Percentiles rank a stretch among this genome's conserved stretches.
phyloP scores from a whole-genome alignment of 1,139 yeast species.

The Geotrichum australiense region DNA sequence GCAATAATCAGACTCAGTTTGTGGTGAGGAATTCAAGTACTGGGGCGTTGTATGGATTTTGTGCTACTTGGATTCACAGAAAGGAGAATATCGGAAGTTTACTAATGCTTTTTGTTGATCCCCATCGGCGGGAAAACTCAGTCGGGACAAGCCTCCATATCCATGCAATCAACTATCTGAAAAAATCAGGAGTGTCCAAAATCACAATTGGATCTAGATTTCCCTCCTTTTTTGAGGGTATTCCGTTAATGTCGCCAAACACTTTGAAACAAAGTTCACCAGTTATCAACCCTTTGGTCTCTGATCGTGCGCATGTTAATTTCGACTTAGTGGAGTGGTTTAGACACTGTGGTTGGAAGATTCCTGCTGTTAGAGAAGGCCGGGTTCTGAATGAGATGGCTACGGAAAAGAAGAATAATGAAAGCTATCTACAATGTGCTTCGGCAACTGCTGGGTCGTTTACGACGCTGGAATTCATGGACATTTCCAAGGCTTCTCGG shows the following conservation, averaged over 20 bases:
- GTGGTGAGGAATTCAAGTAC: slow-evolving; percentile 55
- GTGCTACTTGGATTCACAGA: slow-evolving; percentile 49
- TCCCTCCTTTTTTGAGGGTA: slow-evolving; percentile 46
- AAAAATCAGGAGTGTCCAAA: slow-evolving; percentile 40
- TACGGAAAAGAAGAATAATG: too few species aligned
- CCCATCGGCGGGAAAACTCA: slow-evolving; percentile 49
- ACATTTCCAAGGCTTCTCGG: neutral
- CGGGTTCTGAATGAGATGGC: neutral
- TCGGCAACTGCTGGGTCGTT: neutral
- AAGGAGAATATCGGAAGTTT: slow-evolving; percentile 41
- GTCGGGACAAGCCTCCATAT: slow-evolving; percentile 53
- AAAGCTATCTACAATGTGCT: neutral
- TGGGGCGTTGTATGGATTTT: slow-evolving; percentile 50
- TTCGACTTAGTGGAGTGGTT: slow-evolving; percentile 27
- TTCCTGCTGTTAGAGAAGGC: slow-evolving; percentile 15
- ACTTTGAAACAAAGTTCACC: slow-evolving; percentile 1
- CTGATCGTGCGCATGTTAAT: neutral
- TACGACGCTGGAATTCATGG: neutral
- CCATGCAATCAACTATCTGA: slow-evolving; percentile 48
- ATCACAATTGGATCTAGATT: slow-evolving; percentile 47
- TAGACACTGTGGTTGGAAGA: slow-evolving; percentile 29
- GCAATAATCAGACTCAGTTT: slow-evolving; percentile 39
- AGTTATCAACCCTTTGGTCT: neutral
- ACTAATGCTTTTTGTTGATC: slow-evolving; percentile 48
- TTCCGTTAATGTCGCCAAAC: slow-evolving; percentile 21